Conservation (phyloP, 495 filamentous ascomycete genomes). For the Monascus purpureus region DNA sequence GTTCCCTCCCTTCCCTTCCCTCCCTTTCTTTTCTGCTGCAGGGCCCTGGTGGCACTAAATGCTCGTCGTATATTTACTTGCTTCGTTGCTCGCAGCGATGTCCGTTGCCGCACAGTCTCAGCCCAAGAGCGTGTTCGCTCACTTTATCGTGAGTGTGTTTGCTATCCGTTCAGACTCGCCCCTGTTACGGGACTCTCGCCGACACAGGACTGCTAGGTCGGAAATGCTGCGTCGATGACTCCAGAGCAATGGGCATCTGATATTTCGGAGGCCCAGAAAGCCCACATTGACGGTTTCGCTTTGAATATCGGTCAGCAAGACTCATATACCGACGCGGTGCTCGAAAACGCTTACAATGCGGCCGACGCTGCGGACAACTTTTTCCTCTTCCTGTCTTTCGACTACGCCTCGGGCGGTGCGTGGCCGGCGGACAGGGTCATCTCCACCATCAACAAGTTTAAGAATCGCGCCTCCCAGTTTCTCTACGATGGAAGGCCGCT, state of each 20-base stretch:
- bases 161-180: not conserved
- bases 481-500: constrained; percentile 41
- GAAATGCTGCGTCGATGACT: constrained; percentile 17
- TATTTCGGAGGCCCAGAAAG: constrained; percentile 42
- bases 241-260: constrained; percentile 42
- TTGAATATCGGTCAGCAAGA: constrained; percentile 49
- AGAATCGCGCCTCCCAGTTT: constrained; percentile 35
- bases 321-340: constrained; percentile 31
- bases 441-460: constrained; percentile 43
- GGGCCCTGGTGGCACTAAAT: no score
- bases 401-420: constrained; percentile 38
- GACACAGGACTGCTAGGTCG: constrained; percentile 9
- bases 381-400: constrained; percentile 57
- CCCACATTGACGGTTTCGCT: constrained; percentile 60
- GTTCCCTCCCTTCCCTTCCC: no score
- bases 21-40: no score
- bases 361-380: constrained; percentile 40
- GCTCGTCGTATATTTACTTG: constrained; percentile 2
- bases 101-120: constrained; percentile 5
- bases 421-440: constrained; percentile 45
- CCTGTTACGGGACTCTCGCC: not conserved
- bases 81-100: constrained; percentile 2
- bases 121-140: constrained; percentile 19
- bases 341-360: constrained; percentile 39
- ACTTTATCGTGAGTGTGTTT: constrained; percentile 17